phyloP scores from a whole-genome alignment of 495 filamentous ascomycete species.

The Aspergillus avenaceus region DNA sequence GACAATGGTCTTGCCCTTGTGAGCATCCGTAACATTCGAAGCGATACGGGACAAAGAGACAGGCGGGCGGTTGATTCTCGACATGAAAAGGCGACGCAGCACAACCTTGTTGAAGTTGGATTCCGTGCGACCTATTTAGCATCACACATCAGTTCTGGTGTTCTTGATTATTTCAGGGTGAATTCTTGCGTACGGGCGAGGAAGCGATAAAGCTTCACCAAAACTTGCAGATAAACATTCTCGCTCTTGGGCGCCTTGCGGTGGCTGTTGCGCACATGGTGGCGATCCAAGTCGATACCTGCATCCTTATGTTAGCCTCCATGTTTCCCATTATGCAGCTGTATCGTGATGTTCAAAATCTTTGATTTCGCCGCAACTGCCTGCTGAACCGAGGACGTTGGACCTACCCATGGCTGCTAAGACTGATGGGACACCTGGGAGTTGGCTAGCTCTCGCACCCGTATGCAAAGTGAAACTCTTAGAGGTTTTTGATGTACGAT shows the following conservation, averaged over 20 bases:
- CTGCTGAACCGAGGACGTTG: not conserved
- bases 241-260: slow-evolving; percentile 96
- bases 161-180: slow-evolving; percentile 3
- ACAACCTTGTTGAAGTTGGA: slow-evolving; percentile 95
- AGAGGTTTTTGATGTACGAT: slow-evolving; percentile 41
- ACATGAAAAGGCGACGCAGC: slow-evolving; percentile 95
- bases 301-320: slow-evolving; percentile 7
- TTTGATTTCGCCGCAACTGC: not conserved
- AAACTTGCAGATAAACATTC: slow-evolving; percentile 94
- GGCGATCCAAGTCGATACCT: slow-evolving; percentile 69
- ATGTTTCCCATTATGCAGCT: too few species aligned
- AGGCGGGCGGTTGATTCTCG: slow-evolving; percentile 93
- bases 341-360: not conserved
- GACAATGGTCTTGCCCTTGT: slow-evolving; percentile 87
- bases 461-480: slow-evolving; percentile 33
- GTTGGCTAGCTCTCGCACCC: slow-evolving; percentile 46
- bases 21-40: slow-evolving; percentile 56
- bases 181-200: slow-evolving; percentile 70
- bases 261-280: slow-evolving; percentile 84
- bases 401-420: slow-evolving; percentile 49
- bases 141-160: slow-evolving; percentile 16
- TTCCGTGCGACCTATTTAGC: slow-evolving; percentile 78
- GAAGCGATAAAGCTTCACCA: slow-evolving; percentile 99
- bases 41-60: slow-evolving; percentile 88
- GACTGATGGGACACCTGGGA: slow-evolving; percentile 40